phyloP scores from a whole-genome alignment of 2,329 filamentous ascomycete species.

The Clonostachys sp. region DNA sequence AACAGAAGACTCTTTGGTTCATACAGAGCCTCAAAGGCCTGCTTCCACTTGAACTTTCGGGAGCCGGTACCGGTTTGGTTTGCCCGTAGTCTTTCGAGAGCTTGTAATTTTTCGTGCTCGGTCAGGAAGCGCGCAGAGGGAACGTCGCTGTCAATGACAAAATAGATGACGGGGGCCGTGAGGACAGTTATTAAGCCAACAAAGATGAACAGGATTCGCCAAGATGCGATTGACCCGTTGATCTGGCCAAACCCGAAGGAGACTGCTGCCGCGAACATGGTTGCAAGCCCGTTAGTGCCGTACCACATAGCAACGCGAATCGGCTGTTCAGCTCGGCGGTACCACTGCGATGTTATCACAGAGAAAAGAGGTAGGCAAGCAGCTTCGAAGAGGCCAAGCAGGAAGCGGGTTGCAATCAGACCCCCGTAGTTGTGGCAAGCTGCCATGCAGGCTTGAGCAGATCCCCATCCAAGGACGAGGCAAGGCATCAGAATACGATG shows the following conservation, averaged over 20 bases:
- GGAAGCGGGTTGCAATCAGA: slow-evolving; percentile 10
- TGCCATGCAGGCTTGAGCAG: background rate
- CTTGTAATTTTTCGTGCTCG: slow-evolving; percentile 21
- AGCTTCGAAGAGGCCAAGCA: slow-evolving; percentile 5
- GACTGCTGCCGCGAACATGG: slow-evolving; percentile 5
- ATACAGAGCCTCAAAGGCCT: slow-evolving; percentile 53
- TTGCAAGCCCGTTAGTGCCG: background rate
- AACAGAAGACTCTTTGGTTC: slow-evolving; percentile 61
- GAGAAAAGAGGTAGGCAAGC: slow-evolving; percentile 4
- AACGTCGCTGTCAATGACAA: slow-evolving; percentile 5
- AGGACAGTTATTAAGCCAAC: slow-evolving; percentile 8
- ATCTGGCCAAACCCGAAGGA: slow-evolving; percentile 16
- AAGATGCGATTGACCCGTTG: slow-evolving; percentile 1
- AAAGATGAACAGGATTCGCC: slow-evolving; percentile 13
- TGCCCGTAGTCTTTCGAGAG: slow-evolving; percentile 53
- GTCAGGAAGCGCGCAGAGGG: slow-evolving; percentile 5
- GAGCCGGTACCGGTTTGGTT: slow-evolving; percentile 47
- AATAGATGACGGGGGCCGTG: slow-evolving; percentile 5
- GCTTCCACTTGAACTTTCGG: slow-evolving; percentile 44
- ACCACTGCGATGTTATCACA: slow-evolving; percentile 26
- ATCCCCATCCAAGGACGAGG: slow-evolving; percentile 1
- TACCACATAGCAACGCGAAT: background rate
- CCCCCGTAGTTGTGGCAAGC: slow-evolving; percentile 11
- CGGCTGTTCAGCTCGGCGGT: slow-evolving; percentile 8
- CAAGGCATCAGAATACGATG: background rate